A percentile compares a stretch with the other conserved stretches of the same genome.
These are phyloP conservation scores for Amanita muscaria DNA, from an alignment of 768 basidiomycete genomes.

Conservation along the genomic window DNA sequence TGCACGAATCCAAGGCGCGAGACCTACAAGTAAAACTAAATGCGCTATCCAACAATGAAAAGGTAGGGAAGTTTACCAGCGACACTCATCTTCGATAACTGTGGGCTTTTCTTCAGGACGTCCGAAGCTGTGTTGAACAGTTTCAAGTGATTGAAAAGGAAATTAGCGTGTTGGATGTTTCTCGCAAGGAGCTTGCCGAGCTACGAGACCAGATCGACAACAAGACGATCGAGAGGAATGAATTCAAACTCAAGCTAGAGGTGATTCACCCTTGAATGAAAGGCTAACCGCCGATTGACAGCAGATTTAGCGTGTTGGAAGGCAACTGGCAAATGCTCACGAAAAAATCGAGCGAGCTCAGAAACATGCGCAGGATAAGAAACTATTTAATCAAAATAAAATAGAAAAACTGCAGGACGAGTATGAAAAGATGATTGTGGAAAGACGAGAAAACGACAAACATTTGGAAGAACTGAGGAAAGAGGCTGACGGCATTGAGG, in stretches of 20 bases:
- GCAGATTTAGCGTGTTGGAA: slow-evolving; percentile 74
- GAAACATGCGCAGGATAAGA: slow-evolving; percentile 73
- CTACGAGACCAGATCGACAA: slow-evolving; percentile 61
- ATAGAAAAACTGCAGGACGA: slow-evolving; percentile 71
- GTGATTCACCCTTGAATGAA: slow-evolving; percentile 25
- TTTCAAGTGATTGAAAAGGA: slow-evolving; percentile 70
- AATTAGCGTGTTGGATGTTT: slow-evolving; percentile 46
- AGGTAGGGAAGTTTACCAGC: no score
- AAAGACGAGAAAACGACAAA: slow-evolving; percentile 70
- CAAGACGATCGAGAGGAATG: slow-evolving; percentile 67
- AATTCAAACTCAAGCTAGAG: slow-evolving; percentile 60
- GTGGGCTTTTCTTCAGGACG: no score
- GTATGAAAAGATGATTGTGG: slow-evolving; percentile 70
- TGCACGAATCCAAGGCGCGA: slow-evolving; percentile 65
- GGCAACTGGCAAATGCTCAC: slow-evolving; percentile 72
- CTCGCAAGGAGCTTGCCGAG: slow-evolving; percentile 61
- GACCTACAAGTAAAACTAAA: slow-evolving; percentile 72
- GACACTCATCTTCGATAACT: no score
- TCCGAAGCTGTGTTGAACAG: slow-evolving; percentile 64
- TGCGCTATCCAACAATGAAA: slow-evolving; percentile 65
- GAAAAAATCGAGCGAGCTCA: slow-evolving; percentile 78
- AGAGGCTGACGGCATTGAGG: slow-evolving; percentile 61
- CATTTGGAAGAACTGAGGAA: slow-evolving; percentile 68
- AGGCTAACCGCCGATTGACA: neutral
- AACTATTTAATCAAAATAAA: slow-evolving; percentile 58